These are phyloP conservation scores for Arachis monticola DNA, from an alignment of 331 rosid species.

Conservation along the genomic window DNA sequence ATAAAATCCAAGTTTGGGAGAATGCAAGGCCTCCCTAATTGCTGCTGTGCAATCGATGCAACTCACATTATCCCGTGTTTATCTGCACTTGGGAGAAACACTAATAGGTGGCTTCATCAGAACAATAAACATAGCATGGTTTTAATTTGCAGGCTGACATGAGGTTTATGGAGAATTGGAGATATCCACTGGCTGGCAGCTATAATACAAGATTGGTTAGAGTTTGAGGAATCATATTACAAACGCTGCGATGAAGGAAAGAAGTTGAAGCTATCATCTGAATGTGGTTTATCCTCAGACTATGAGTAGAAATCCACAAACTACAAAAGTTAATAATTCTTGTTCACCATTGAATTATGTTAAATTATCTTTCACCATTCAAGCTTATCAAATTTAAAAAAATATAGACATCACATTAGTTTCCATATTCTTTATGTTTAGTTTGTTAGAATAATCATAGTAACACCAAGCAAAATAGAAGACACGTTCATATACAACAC, in stretches of 20 bases:
- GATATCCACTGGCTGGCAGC: constrained; percentile 87
- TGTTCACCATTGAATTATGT: too few relatives aligned
- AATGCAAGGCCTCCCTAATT: constrained; percentile 76
- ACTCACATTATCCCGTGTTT: constrained; percentile 80
- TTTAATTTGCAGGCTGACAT: constrained; percentile 68
- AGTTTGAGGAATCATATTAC: constrained; percentile 68
- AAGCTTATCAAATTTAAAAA: too few relatives aligned
- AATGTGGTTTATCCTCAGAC: constrained; percentile 45
- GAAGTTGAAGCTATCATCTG: constrained; percentile 45
- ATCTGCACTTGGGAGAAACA: constrained; percentile 62
- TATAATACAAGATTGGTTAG: constrained; percentile 64
- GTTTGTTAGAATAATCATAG: too few relatives aligned
- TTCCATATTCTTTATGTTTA: too few relatives aligned
- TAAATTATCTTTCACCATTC: too few relatives aligned
- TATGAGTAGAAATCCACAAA: too few relatives aligned
- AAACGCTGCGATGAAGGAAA: constrained; percentile 67
- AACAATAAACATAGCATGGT: constrained; percentile 89
- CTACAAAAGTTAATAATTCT: too few relatives aligned
- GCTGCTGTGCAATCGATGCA: constrained; percentile 77
- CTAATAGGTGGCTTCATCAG: constrained; percentile 77
- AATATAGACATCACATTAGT: too few relatives aligned
- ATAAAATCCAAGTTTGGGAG: constrained; percentile 76
- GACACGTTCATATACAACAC: neutral
- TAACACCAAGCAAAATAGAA: too few relatives aligned
- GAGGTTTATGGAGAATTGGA: constrained; percentile 63